Conservation (phyloP, 176 grass and related monocot species). For the Oryza glaberrima region DNA sequence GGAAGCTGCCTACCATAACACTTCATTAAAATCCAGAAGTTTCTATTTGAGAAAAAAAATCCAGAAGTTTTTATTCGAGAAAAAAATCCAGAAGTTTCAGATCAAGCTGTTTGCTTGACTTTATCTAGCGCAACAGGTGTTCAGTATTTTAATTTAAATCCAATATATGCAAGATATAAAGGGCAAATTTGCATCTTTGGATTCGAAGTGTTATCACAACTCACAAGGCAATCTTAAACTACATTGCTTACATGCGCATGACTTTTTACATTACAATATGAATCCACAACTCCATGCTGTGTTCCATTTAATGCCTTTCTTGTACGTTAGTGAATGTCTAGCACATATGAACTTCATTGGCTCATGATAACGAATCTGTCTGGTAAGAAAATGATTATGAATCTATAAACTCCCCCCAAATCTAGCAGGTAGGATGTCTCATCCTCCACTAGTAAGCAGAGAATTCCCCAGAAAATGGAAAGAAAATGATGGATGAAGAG, state of each 20-base stretch:
- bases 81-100: neutral
- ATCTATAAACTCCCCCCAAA: neutral
- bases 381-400: neutral
- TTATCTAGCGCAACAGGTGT: constrained; percentile 15
- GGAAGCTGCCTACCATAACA: constrained; percentile 12
- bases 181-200: constrained; percentile 15
- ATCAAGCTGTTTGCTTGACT: neutral
- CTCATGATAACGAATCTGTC: neutral
- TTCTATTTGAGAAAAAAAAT: neutral
- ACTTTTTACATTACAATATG: neutral
- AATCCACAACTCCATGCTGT: neutral
- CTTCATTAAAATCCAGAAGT: neutral
- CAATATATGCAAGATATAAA: constrained; percentile 26
- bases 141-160: constrained; percentile 20
- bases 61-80: neutral
- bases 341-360: neutral
- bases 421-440: neutral
- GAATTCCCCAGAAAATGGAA: neutral
- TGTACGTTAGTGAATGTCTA: neutral
- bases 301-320: neutral
- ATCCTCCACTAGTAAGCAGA: neutral
- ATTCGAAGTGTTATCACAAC: constrained; percentile 12
- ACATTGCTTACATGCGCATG: neutral
- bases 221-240: neutral
- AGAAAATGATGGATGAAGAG: constrained; percentile 3